Evolutionary conservation across 352 stramenopile species (phyloP).

Genomic region (Peronospora belbahrii): DNA sequence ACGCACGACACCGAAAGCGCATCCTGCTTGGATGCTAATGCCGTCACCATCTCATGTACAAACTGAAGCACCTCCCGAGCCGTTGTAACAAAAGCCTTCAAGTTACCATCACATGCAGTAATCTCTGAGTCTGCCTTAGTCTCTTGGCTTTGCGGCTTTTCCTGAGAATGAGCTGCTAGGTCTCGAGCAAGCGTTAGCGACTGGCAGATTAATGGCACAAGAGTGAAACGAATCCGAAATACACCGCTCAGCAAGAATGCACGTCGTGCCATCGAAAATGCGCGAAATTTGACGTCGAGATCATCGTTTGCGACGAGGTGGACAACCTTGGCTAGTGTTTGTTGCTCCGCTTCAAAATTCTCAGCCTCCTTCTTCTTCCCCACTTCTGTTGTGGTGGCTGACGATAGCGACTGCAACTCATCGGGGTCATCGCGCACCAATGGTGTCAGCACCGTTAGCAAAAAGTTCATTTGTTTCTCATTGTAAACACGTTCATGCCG

Average conservation of each 20-base stretch:
- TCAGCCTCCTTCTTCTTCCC: constrained; percentile 19
- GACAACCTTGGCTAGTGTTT: constrained; percentile 88
- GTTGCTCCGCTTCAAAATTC: constrained; percentile 83
- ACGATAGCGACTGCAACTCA: constrained; percentile 17
- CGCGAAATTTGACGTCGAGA: constrained; percentile 45
- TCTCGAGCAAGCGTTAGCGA: constrained; percentile 77
- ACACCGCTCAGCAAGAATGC: constrained; percentile 81
- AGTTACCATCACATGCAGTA: background rate
- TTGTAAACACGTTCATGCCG: constrained; percentile 28
- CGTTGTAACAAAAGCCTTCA: constrained; percentile 29
- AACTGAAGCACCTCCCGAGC: constrained; percentile 95
- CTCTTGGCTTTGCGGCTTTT: constrained; percentile 13
- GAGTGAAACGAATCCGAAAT: constrained; percentile 84
- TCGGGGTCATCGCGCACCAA: constrained; percentile 82
- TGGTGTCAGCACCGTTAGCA: constrained; percentile 80
- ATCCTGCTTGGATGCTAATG: constrained; percentile 76
- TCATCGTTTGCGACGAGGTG: constrained; percentile 87
- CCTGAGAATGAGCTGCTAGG: constrained; percentile 15
- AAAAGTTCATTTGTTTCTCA: constrained; percentile 41
- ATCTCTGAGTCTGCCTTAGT: constrained; percentile 5
- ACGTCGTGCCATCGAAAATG: constrained; percentile 59
- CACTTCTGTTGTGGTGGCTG: constrained; percentile 2
- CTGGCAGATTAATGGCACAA: constrained; percentile 91
- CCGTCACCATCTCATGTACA: constrained; percentile 94
- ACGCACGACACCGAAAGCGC: constrained; percentile 73